A percentile compares a stretch with the other conserved stretches of the same genome.
phyloP scores from a whole-genome alignment of 345 rosid genomes.

The Cardamine resedifolia region DNA sequence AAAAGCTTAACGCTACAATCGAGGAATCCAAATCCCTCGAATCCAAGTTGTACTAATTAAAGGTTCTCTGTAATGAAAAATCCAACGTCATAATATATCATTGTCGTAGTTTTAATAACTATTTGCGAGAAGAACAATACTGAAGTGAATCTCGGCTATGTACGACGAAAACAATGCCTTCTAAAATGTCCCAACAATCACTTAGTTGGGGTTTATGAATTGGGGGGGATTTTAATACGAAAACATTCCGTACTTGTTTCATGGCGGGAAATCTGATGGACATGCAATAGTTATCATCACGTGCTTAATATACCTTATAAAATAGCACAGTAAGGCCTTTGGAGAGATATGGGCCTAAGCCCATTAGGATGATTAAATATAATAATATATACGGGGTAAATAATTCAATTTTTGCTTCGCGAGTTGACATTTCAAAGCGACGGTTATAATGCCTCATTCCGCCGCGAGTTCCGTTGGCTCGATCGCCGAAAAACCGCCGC shows the following conservation, averaged over 20 bases:
- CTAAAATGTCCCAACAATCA: background rate
- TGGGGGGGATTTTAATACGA: background rate
- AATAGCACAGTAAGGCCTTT: background rate
- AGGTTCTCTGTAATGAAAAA: background rate
- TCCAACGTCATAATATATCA: background rate
- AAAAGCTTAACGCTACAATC: background rate
- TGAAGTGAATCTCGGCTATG: background rate
- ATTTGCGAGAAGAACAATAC: background rate
- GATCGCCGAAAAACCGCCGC: slow-evolving; percentile 6
- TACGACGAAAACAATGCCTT: background rate
- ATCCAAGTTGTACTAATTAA: background rate
- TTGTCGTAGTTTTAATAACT: background rate
- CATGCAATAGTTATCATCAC: background rate
- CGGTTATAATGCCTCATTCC: slow-evolving; percentile 1
- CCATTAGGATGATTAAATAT: background rate
- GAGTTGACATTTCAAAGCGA: background rate
- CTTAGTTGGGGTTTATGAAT: background rate
- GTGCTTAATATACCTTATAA: background rate
- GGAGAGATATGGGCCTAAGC: background rate
- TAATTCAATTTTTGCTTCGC: background rate
- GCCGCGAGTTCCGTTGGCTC: background rate
- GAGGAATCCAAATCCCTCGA: background rate
- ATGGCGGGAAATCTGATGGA: slow-evolving; percentile 10
- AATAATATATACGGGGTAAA: background rate
- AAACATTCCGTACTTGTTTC: background rate